These are phyloP conservation scores for Chalaropsis thielavioides DNA, from an alignment of 2,329 filamentous ascomycete genomes.

Conservation along the genomic window DNA sequence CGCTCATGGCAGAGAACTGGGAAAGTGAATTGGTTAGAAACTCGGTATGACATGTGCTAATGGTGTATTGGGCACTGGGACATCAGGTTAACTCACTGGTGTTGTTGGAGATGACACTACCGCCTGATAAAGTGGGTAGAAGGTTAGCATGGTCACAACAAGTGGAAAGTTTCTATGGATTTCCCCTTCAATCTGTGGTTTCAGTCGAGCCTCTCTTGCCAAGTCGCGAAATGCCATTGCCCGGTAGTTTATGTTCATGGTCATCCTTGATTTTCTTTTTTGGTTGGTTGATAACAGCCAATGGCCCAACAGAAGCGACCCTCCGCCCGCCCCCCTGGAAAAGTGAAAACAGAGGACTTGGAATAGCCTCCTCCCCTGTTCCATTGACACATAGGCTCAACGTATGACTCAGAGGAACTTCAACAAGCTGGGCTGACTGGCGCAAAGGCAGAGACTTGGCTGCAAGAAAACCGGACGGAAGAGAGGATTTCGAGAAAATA, in stretches of 20 bases:
- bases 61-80: background rate
- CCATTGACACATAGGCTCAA: no score
- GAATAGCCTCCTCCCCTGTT: background rate
- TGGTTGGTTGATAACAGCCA: background rate
- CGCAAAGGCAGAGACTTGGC: background rate
- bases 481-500: background rate
- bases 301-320: no score
- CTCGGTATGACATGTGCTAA: no score
- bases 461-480: background rate
- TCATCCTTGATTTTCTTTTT: background rate
- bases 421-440: background rate
- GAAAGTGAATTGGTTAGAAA: slow-evolving; percentile 2
- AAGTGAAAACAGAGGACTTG: background rate
- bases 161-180: background rate
- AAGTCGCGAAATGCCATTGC: background rate
- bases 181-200: background rate
- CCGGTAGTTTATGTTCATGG: background rate
- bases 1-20: slow-evolving; percentile 91
- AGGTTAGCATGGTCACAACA: slow-evolving; percentile 19
- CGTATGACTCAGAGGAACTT: no score
- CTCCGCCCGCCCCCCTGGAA: no score
- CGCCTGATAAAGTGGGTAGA: slow-evolving; percentile 41
- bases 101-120: slow-evolving; percentile 76
- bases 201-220: background rate
- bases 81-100: slow-evolving; percentile 56